Base-by-base conservation (phyloP, 306 rosid genomes). In the Castanospermum australe region DNA sequence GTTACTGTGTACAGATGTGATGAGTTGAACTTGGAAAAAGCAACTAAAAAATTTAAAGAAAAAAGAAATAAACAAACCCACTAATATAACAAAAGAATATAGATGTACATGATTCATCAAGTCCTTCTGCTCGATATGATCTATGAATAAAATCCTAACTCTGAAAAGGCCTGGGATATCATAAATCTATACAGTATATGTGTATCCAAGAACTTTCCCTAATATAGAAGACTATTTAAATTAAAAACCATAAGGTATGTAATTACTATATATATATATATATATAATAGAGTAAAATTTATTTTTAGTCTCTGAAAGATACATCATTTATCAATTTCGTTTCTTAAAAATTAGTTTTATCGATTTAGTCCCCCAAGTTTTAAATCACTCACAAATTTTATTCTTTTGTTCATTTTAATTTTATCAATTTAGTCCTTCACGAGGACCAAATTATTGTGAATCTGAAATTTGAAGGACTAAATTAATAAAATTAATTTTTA, bases 51-150 rank as follows among this genome's bases (percentile, higher is more conserved):
- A 60, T 28, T n/a, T 5, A 81, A 51, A 38, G 6, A 57, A 36
- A 41, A 3, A 72, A 81, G 65, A 81, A 83, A 21, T 48, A 72
- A 78, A 82, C 86, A 82, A 52, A 78, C 77, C 72, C 61, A 86
- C 78, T 85, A 57, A 84, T 85, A 77, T 79, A 83, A 79, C 67
- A 57, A 86, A 90, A 78, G 82, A 86, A 86, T 82, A 88, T 77
- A 79, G 66, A 88, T 85, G 48, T 85, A 84, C 86, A 83, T 63
- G 86, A 81, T 67, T 82, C 77, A 54, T 48, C 74, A 79, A 64
- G 88, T 82, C 81, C 65, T 71, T 70, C 66, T 69, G 55, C 48
- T 79, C 84, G 84, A 83, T 79, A 79, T 42, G 54, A 78, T 20
- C 81, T 77, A 84, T 61, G 48, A 65, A 71, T 12, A 48, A 64